A percentile compares a stretch with the other conserved stretches of the same genome.
phyloP scores from a whole-genome alignment of 345 rosid genomes.

The Corchorus capsularis region DNA sequence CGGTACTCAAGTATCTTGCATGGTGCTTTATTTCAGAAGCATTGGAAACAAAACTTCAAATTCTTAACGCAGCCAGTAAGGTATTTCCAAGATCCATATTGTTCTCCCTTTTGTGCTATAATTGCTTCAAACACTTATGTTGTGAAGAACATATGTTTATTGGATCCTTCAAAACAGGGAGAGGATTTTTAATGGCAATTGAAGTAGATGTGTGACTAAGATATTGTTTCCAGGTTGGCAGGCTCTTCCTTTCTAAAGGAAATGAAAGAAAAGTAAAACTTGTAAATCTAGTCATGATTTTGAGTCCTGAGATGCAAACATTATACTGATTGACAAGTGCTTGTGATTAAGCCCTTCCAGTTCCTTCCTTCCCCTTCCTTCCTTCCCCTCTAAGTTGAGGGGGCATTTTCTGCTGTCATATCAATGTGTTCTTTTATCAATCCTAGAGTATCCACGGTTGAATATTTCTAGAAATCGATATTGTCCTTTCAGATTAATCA shows the following conservation, averaged over 20 bases:
- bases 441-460: background rate
- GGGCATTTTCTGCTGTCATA: background rate
- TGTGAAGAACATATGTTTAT: background rate
- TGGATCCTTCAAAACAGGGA: background rate
- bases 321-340: background rate
- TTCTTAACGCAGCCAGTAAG: constrained; percentile 76
- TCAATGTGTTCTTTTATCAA: constrained; percentile 9
- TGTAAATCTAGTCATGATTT: background rate
- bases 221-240: background rate
- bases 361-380: background rate
- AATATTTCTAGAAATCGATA: background rate
- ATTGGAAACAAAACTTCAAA: constrained; percentile 87
- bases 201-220: background rate
- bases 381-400: background rate
- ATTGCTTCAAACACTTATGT: background rate
- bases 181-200: background rate
- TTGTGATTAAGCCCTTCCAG: constrained; percentile 6
- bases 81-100: constrained; percentile 34
- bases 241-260: background rate
- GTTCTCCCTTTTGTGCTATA: constrained; percentile 12
- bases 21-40: constrained; percentile 87
- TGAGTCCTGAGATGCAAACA: background rate
- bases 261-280: constrained; percentile 7
- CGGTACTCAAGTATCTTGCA: constrained; percentile 83
- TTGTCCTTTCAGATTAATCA: background rate